Evolutionary conservation across 108 stramenopile genomes (phyloP).

Genomic region (Cylindrotheca closterium): DNA sequence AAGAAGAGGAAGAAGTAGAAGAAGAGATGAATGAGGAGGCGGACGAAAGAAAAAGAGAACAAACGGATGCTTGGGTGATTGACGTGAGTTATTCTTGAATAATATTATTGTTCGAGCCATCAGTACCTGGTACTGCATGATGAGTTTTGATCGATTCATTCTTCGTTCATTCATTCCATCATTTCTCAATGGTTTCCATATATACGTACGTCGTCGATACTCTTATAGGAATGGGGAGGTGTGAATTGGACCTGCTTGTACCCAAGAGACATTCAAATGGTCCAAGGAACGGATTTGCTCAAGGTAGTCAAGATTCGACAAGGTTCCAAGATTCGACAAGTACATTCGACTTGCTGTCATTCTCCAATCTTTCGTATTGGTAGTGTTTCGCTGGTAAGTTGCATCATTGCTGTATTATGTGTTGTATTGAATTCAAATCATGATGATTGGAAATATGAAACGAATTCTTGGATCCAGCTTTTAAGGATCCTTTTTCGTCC

Average conservation of each 20-base stretch:
- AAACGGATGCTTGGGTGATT: too few relatives aligned
- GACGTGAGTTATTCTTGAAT: too few relatives aligned
- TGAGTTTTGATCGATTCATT: too few relatives aligned
- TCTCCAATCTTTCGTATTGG: constrained; percentile 43
- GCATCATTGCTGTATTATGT: neutral
- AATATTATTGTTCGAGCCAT: too few relatives aligned
- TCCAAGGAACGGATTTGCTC: constrained; percentile 30
- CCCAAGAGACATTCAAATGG: constrained; percentile 37
- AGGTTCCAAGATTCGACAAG: constrained; percentile 19
- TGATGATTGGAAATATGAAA: too few relatives aligned
- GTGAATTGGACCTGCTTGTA: constrained; percentile 37
- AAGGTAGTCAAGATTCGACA: constrained; percentile 27
- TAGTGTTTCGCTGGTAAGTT: neutral
- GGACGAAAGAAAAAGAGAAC: too few relatives aligned
- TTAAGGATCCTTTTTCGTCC: too few relatives aligned
- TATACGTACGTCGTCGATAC: neutral
- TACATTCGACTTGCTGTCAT: constrained; percentile 42
- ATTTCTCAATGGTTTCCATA: neutral
- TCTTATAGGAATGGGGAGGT: constrained; percentile 34
- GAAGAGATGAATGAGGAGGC: too few relatives aligned
- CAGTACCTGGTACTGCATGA: neutral
- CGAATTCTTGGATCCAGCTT: too few relatives aligned
- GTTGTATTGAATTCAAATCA: too few relatives aligned
- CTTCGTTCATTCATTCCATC: neutral
- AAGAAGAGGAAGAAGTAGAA: too few relatives aligned